Conservation (phyloP, 352 stramenopile genomes). For the Globisporangium canariense region DNA sequence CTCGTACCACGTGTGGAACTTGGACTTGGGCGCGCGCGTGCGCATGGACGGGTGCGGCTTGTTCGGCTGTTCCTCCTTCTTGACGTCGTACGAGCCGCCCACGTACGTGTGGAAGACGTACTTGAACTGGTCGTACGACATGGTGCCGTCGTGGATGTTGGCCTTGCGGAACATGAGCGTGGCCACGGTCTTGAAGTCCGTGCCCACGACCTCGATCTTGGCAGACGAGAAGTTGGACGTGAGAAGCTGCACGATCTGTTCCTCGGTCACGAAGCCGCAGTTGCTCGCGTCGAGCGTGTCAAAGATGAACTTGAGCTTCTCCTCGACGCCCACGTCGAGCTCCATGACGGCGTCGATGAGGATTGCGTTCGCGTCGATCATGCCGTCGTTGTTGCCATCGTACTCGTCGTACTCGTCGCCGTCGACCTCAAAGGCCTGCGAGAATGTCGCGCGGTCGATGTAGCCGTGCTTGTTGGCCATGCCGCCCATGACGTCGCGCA, state of each 20-base stretch:
- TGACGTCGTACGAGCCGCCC: slow-evolving; percentile 49
- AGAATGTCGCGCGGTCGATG: slow-evolving; percentile 76
- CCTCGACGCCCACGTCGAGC: slow-evolving; percentile 62
- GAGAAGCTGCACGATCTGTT: slow-evolving; percentile 63
- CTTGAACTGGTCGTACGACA: slow-evolving; percentile 72
- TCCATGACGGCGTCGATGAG: slow-evolving; percentile 82
- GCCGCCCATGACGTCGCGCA: slow-evolving; percentile 71
- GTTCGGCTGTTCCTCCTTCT: slow-evolving; percentile 19
- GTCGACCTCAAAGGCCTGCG: slow-evolving; percentile 65
- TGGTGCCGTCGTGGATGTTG: slow-evolving; percentile 45
- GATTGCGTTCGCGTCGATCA: slow-evolving; percentile 73
- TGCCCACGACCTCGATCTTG: slow-evolving; percentile 72
- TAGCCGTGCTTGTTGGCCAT: slow-evolving; percentile 62
- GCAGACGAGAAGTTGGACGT: slow-evolving; percentile 70
- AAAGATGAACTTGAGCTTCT: slow-evolving; percentile 85
- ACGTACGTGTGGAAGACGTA: slow-evolving; percentile 72
- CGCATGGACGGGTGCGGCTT: slow-evolving; percentile 22
- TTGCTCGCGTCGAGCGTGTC: slow-evolving; percentile 68
- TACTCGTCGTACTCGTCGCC: slow-evolving; percentile 56
- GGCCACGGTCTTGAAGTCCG: slow-evolving; percentile 61
- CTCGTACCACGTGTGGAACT: slow-evolving; percentile 67
- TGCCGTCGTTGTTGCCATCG: slow-evolving; percentile 34
- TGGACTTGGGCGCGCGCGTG: slow-evolving; percentile 39
- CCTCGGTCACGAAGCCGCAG: slow-evolving; percentile 46
- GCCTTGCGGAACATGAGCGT: slow-evolving; percentile 72